These are phyloP conservation scores for Daldinia eschscholtzii DNA, from an alignment of 2,329 filamentous ascomycete species.

Conservation along the genomic window DNA sequence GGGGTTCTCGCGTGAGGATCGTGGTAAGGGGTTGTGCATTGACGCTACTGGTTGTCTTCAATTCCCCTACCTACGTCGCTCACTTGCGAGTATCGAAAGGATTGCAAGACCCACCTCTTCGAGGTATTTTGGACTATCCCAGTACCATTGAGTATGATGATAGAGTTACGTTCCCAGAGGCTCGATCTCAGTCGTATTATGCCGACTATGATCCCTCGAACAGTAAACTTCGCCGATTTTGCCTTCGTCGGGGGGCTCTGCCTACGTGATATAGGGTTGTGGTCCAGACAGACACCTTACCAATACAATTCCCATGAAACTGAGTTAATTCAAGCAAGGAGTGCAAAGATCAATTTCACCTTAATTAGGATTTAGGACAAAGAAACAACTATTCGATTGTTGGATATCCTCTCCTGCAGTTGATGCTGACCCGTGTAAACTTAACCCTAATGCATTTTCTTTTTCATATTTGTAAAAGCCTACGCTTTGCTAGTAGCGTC, in stretches of 20 bases:
- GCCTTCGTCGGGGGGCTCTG: not conserved
- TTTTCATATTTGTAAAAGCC: constrained; percentile 10
- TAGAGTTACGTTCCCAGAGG: not conserved
- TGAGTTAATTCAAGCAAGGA: constrained; percentile 1
- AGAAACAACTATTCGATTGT: constrained; percentile 9
- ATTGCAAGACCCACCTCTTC: constrained; percentile 4
- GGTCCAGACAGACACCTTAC: not conserved
- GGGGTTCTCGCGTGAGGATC: constrained; percentile 15
- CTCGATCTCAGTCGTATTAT: constrained; percentile 3
- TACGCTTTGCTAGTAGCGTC: not conserved
- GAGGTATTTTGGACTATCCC: constrained; percentile 11
- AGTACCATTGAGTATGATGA: constrained; percentile 2
- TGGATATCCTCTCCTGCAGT: constrained; percentile 1
- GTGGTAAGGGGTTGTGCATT: constrained; percentile 4
- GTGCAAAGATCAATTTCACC: not conserved
- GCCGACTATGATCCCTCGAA: not conserved
- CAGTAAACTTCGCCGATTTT: not conserved
- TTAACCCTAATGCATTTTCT: not conserved
- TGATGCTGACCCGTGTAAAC: not conserved
- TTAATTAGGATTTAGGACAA: constrained; percentile 22
- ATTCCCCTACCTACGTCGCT: not conserved
- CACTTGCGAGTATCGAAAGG: not conserved
- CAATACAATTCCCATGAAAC: constrained; percentile 2
- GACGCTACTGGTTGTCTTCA: not conserved
- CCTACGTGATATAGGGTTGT: not conserved